A percentile compares a stretch with the other conserved stretches of the same genome.
These are phyloP conservation scores for Echites panduratus DNA, from an alignment of 257 asterid species.

Conservation along the genomic window DNA sequence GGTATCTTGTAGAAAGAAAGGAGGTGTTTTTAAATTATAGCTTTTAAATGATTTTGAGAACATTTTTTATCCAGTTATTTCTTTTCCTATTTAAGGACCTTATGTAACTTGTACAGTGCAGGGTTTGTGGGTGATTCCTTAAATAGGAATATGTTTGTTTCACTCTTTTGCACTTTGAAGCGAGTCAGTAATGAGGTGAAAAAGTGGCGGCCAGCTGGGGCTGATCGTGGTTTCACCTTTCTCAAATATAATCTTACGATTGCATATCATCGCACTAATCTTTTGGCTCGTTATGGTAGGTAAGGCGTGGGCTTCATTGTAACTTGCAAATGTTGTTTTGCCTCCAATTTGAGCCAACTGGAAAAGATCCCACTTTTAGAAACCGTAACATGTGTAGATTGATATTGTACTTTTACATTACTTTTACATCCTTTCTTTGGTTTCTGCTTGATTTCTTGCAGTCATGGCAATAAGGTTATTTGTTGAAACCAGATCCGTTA, in stretches of 20 bases:
- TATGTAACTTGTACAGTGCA: conserved; percentile 52
- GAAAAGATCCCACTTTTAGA: background rate
- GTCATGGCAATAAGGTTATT: background rate
- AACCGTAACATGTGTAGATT: background rate
- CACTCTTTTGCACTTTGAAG: conserved; percentile 74
- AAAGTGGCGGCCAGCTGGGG: conserved; percentile 96
- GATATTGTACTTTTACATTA: background rate
- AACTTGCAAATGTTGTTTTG: background rate
- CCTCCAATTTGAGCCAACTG: background rate
- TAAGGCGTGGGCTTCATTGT: conserved; percentile 33
- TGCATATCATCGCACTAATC: conserved; percentile 90
- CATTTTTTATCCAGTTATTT: conserved; percentile 2
- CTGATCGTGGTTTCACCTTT: conserved; percentile 95
- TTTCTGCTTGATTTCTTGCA: background rate
- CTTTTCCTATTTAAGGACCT: conserved; percentile 32
- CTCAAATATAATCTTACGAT: conserved; percentile 77
- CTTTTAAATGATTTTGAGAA: background rate
- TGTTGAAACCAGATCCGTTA: background rate
- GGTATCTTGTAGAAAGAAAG: no score
- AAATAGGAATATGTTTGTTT: conserved; percentile 93
- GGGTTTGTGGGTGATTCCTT: conserved; percentile 97
- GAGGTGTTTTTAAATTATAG: background rate
- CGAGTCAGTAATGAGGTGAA: conserved; percentile 57
- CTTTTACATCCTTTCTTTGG: background rate
- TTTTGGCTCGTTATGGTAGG: conserved; percentile 96